Base-by-base conservation (phyloP, 2,329 filamentous ascomycete genomes). In the Juglanconis juglandina region DNA sequence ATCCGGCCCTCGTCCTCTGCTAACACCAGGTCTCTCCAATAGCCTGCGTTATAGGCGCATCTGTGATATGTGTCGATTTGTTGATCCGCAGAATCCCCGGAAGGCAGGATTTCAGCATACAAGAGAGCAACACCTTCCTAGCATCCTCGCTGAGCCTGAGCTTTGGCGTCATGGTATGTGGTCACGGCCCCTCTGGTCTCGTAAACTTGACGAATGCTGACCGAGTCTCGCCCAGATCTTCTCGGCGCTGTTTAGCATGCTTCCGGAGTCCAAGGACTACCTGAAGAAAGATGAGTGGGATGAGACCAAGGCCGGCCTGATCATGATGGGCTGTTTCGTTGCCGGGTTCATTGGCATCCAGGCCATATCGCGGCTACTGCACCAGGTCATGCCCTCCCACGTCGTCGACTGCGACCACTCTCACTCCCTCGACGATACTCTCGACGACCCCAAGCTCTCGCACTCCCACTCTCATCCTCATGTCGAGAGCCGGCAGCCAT, bases 151-250 rank as follows among this genome's bases (percentile, higher is more conserved):
- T 98, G 63, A 96, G 93, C 74, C 77, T 99, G 65, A 97, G 92
- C 72, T 96, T 96, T 67, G 94, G 95, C 48, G 93, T 98, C 50
- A 96, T 99, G 92, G 93, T 96, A 74, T 66, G 85, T 71, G 14
- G 32, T 13, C 41, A 41, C 30, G 17, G n/a, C n/a, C 39, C 24
- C 5, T 24, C 13, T 11, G 24, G 6, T 42, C 14, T 17, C 56
- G n/a, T 13, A 5, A 13, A 1, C 42, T n/a, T 17, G n/a, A 46
- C 42, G 42, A 46, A 30, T 17, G 44, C 50, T 62, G 39, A 62
- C 54, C 10, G 14, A 14, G 24, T 39, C 33, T 11, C 32, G 4
- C 41, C 4, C 68, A 96, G 92, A 83, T 96, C 46, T 97, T 96
- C 74, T 96, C 93, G 41, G 88, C 94, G 1, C 77, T 98, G 35